These are phyloP conservation scores for Cutaneotrichosporon dermatis DNA, from an alignment of 1,284 basidiomycete genomes.

Conservation along the genomic window DNA sequence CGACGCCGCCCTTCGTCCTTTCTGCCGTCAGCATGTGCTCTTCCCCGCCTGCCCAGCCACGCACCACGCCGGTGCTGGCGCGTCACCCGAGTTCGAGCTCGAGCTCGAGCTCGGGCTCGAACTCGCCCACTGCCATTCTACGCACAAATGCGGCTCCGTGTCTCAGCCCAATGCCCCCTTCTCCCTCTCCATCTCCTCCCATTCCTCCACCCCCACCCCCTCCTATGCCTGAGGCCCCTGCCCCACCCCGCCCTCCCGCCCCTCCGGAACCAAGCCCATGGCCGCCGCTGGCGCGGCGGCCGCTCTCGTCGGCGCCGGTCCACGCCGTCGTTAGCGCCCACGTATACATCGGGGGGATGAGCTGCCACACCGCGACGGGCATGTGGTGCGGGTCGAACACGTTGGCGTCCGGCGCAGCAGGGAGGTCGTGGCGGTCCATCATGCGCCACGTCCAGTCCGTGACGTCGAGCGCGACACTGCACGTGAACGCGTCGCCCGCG, in stretches of 20 bases:
- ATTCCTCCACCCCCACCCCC: too few species aligned
- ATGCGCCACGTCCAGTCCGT: constrained; percentile 19
- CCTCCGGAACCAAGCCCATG: too few species aligned
- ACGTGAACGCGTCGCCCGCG: constrained; percentile 17
- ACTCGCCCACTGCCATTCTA: not conserved
- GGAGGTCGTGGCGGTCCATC: constrained; percentile 12
- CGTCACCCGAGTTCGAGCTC: too few species aligned
- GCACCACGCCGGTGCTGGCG: too few species aligned
- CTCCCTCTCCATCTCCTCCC: too few species aligned
- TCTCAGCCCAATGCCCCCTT: not conserved
- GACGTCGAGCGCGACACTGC: constrained; percentile 11
- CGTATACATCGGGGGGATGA: constrained; percentile 20
- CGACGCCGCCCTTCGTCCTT: not conserved
- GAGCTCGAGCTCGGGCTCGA: not conserved
- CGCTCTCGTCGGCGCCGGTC: constrained; percentile 3
- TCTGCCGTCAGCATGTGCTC: not conserved
- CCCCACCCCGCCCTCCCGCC: too few species aligned
- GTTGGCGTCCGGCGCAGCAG: constrained; percentile 8
- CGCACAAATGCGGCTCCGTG: constrained; percentile 1
- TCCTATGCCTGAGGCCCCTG: too few species aligned
- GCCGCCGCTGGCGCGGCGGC: too few species aligned
- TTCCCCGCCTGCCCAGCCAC: not conserved
- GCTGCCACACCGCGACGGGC: constrained; percentile 18
- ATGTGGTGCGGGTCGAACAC: constrained; percentile 22
- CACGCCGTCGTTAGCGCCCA: constrained; percentile 21